Conservation (phyloP, 2,329 filamentous ascomycete species). For the Orbilia oligospora region DNA sequence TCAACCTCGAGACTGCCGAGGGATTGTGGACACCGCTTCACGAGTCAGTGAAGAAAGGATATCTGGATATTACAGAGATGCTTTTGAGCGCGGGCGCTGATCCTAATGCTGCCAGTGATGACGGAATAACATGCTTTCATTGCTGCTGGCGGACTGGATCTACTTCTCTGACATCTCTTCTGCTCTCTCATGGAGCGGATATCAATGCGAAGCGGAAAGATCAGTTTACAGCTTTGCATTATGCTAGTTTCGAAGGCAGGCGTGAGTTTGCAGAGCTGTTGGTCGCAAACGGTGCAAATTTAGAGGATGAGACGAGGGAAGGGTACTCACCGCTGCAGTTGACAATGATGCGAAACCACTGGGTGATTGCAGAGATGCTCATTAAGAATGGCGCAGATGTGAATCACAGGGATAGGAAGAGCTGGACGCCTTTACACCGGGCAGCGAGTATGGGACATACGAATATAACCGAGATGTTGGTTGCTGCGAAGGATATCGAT, state of each 20-base stretch:
- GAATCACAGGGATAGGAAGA: constrained; percentile 52
- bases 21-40: constrained; percentile 46
- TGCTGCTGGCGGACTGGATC: constrained; percentile 38
- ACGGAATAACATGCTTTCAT: constrained; percentile 41
- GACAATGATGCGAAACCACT: constrained; percentile 42
- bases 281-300: constrained; percentile 45
- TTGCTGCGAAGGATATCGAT: constrained; percentile 41
- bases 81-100: constrained; percentile 38
- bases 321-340: constrained; percentile 39
- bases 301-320: constrained; percentile 52
- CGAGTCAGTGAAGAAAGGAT: constrained; percentile 40
- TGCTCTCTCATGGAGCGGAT: constrained; percentile 40
- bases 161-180: constrained; percentile 38
- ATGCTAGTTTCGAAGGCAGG: constrained; percentile 41
- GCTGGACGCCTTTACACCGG: constrained; percentile 44
- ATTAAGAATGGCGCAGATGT: constrained; percentile 37
- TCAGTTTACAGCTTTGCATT: constrained; percentile 43
- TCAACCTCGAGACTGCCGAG: constrained; percentile 27
- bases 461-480: constrained; percentile 49
- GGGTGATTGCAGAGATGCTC: constrained; percentile 34
- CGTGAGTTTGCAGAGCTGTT: constrained; percentile 45
- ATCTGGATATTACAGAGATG: constrained; percentile 43
- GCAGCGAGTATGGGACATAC: constrained; percentile 34
- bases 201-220: constrained; percentile 48
- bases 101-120: constrained; percentile 37